Evolutionary conservation across 2,329 filamentous ascomycete genomes (phyloP).

Genomic region (Aspergillus pseudoglaucus): DNA sequence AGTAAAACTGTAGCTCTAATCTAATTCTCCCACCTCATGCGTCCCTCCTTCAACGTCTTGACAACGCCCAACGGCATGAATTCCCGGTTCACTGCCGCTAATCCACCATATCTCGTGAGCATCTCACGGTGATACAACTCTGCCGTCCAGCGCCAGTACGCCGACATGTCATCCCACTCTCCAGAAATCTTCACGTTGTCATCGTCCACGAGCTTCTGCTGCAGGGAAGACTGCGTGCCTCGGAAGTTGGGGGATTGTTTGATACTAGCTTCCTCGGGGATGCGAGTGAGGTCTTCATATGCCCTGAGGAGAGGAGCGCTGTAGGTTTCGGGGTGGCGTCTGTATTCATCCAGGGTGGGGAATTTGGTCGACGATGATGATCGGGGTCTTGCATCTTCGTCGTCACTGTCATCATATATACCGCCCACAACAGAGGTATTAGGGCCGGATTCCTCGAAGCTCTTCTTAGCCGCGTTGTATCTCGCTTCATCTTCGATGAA

Average conservation of each 20-base stretch:
- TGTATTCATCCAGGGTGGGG: conserved; percentile 37
- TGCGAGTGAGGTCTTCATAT: conserved; percentile 25
- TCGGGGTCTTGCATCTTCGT: conserved; percentile 2
- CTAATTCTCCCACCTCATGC: conserved; percentile 33
- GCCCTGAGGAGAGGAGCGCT: conserved; percentile 23
- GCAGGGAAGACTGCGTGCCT: conserved; percentile 11
- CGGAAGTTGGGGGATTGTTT: conserved; percentile 22
- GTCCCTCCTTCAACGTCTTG: conserved; percentile 35
- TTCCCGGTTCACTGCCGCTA: conserved; percentile 35
- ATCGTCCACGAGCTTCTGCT: conserved; percentile 8
- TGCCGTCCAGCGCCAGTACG: conserved; percentile 40
- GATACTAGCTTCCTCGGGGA: conserved; percentile 27
- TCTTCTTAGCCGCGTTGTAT: conserved; percentile 40
- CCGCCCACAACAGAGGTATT: neutral
- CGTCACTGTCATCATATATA: conserved; percentile 2
- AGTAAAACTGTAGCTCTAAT: conserved; percentile 19
- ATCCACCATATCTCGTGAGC: conserved; percentile 33
- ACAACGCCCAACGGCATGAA: conserved; percentile 40
- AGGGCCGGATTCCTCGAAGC: conserved; percentile 23
- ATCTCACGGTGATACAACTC: conserved; percentile 37
- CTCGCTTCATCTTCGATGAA: conserved; percentile 47
- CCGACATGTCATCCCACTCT: conserved; percentile 29
- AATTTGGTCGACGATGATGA: conserved; percentile 18
- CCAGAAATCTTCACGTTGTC: conserved; percentile 13
- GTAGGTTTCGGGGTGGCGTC: conserved; percentile 27